Percentiles rank a stretch among this genome's conserved stretches.
phyloP scores from a whole-genome alignment of 2,329 filamentous ascomycete species.

The Lasiodiplodia sp. region DNA sequence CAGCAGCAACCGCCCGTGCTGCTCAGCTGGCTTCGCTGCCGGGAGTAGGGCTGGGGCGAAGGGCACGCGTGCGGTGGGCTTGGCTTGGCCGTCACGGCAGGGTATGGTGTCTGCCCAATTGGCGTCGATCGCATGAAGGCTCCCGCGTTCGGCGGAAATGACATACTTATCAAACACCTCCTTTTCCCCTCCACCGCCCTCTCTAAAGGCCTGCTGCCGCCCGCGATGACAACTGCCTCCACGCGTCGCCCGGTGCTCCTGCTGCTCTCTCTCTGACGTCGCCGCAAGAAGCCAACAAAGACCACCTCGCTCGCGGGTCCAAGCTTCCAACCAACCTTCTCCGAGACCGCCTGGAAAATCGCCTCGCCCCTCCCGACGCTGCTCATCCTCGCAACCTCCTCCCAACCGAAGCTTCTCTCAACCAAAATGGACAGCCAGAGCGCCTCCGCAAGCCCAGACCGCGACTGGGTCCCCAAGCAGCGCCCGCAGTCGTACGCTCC shows the following conservation, averaged over 20 bases:
- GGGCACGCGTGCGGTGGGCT: conserved; percentile 15
- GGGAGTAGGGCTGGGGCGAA: conserved; percentile 11
- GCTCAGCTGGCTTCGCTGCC: neutral
- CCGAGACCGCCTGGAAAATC: conserved; percentile 11
- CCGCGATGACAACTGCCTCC: conserved; percentile 20
- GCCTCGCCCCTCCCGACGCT: conserved; percentile 25
- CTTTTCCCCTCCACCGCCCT: conserved; percentile 36
- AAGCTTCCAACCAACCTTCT: conserved; percentile 24
- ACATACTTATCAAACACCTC: conserved; percentile 35
- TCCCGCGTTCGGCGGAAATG: conserved; percentile 28
- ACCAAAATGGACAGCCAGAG: conserved; percentile 45
- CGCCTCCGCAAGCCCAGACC: conserved; percentile 74
- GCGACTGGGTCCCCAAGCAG: conserved; percentile 80
- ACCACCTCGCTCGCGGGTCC: conserved; percentile 11
- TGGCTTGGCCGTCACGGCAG: conserved; percentile 2
- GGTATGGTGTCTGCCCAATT: conserved; percentile 12
- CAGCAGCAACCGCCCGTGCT: conserved; percentile 4
- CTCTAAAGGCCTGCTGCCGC: conserved; percentile 27
- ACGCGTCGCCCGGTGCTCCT: conserved; percentile 29
- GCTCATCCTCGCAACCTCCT: conserved; percentile 31
- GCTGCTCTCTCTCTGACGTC: conserved; percentile 29
- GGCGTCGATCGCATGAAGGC: conserved; percentile 28
- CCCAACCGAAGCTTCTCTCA: conserved; percentile 29
- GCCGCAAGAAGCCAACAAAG: conserved; percentile 8
- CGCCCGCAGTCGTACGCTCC: conserved; percentile 81